Evolutionary conservation across 257 asterid genomes (phyloP), one percentile per base, ranked within the genome.

Genomic region (Nicotiana benthamiana): DNA sequence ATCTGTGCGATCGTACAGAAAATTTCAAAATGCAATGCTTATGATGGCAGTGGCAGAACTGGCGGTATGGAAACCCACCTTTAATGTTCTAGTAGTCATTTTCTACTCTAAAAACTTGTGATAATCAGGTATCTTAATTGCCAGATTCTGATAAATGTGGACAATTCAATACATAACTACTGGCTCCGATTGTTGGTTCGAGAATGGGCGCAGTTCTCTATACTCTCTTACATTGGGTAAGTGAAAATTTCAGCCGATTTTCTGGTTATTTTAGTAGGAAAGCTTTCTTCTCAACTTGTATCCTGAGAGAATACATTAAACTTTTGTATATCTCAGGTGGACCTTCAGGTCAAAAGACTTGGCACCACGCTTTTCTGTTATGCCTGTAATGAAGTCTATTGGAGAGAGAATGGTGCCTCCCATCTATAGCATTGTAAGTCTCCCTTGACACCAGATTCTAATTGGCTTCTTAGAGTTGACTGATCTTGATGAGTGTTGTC

Each of bases 21-120:
- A 89, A 85, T 93, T 95, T 86, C 97, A 88, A 90, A 90, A 89
- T 34, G 98, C 97, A 76, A 91, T 95, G 97, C 94, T 87, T n/a
- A 67, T 90, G 78, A 87, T 91, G 82, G 97, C 93, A 30, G 86
- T 91, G 85, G 87, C 90, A 56, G 98, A 95, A 87, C 89, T 95
- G 77, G 97, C 93, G 56, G 98, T 93, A 90, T 75, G 90, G 48
- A 79, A 51, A 26, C 40, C 56, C 77, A 17, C 40, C 54, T 60
- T 43, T 81, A 16, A 30, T 75, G 34, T 60, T 56, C 26, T 48
- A 15, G 61, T 74, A 26, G 79, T 74, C 10, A 48, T 36, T 74
- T 48, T 74, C 56, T 74, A 8, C 40, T 48, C 5, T 48, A 74
- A 74, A 74, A 74, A 1, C 43, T 74, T 82, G 22, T 53, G 15